Base-by-base conservation (phyloP, 306 rosid species). In the Cicer judaicum region DNA sequence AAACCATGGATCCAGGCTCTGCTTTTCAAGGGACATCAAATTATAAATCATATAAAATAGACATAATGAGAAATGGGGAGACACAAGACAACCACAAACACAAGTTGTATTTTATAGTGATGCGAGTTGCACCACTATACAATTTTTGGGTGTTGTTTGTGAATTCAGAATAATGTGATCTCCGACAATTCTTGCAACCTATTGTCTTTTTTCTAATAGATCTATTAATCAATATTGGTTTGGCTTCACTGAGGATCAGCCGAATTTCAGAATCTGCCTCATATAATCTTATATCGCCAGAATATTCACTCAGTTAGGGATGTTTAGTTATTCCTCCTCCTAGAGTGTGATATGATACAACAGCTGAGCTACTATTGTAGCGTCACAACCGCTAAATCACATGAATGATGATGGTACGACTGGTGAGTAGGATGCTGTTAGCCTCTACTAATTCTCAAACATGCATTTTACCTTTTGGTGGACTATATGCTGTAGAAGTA, bases 161-260 rank as follows among this genome's bases (percentile, higher is more conserved):
- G 9, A 47, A 19, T 63, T 68, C 60, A 68, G 38, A 69, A 9
- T 46, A 34, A 57, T 10, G 21, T 41, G 53, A 54, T 39, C 13
- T 14, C 65, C 2, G 3, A 73, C 65, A 60, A 42, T 57, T 72
- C n/a, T 72, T 50, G 62, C 50, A 52, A 40, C 7, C 12, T 5
- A 42, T 49, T 14, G 50, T 53, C 21, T 7, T 10, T 67, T 57
- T 49, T 59, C 47, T 50, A 57, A 57, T 50, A 11, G 12, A 75
- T 60, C 44, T 68, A 62, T 65, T 18, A 65, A 63, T 69, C 64
- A 70, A 75, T 46, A 36, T 48, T 10, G 70, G 43, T 40, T 80
- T 72, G 66, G 46, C 40, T 77, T 41, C 4, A 18, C 54, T 7
- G 44, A 36, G 70, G 69, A 57, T 16, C 44, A 3, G 75, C 49